Percentiles rank a stretch among this genome's conserved stretches.
Conservation (phyloP, 345 rosid species). For the Noccaea caerulescens region DNA sequence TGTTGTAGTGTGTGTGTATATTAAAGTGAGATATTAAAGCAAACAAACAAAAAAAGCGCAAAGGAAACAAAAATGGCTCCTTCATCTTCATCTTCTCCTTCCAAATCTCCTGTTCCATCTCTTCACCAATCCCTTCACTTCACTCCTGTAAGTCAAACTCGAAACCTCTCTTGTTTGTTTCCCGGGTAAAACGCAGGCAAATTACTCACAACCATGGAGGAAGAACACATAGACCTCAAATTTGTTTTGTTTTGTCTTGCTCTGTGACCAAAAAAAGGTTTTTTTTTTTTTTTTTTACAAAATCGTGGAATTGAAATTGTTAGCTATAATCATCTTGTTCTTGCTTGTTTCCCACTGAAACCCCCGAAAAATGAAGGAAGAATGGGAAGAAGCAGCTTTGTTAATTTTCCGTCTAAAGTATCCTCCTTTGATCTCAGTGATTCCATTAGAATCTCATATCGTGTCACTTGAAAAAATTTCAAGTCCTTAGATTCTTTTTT, state of each 20-base stretch:
- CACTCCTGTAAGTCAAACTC: constrained; percentile 71
- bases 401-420: constrained; percentile 30
- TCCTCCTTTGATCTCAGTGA: constrained; percentile 30
- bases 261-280: background rate
- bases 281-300: background rate
- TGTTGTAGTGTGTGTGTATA: constrained; percentile 20
- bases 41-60: constrained; percentile 12
- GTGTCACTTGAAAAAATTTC: constrained; percentile 10
- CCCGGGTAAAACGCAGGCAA: constrained; percentile 6
- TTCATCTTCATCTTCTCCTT: constrained; percentile 64
- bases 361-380: constrained; percentile 12
- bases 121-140: constrained; percentile 60
- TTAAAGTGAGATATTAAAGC: constrained; percentile 33
- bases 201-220: background rate
- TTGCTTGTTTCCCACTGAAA: background rate
- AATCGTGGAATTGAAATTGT: background rate
- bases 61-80: constrained; percentile 59
- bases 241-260: constrained; percentile 27
- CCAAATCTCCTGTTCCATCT: constrained; percentile 58
- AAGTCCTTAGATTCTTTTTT: background rate
- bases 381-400: constrained; percentile 8
- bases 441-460: constrained; percentile 22
- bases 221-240: constrained; percentile 19
- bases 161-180: constrained; percentile 17
- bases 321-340: constrained; percentile 27